Evolutionary conservation across 352 stramenopile genomes (phyloP).

Genomic region (Phytophthora uliginosa): DNA sequence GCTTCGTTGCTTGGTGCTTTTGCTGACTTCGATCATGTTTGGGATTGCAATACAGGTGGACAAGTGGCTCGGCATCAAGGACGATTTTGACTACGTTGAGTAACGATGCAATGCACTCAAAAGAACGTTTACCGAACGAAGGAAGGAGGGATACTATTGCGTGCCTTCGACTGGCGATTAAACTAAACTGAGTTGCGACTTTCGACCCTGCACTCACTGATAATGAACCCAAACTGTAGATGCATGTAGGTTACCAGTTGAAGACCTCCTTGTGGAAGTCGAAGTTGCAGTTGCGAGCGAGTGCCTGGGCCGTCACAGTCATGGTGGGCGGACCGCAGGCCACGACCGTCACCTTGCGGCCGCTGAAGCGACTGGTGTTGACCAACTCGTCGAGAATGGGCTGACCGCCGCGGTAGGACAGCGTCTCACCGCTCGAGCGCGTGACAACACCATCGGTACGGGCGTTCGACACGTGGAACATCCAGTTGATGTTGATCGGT

Average conservation of each 20-base stretch:
- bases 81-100: conserved; percentile 91
- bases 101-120: conserved; percentile 24
- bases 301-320: conserved; percentile 69
- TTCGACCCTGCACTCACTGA: conserved; percentile 9
- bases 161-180: conserved; percentile 23
- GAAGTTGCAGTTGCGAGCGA: conserved; percentile 74
- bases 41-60: conserved; percentile 57
- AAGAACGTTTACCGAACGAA: conserved; percentile 1
- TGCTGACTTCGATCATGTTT: conserved; percentile 2
- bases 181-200: conserved; percentile 24
- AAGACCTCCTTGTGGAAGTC: conserved; percentile 91
- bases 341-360: conserved; percentile 72
- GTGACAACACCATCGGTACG: conserved; percentile 52
- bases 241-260: conserved; percentile 60
- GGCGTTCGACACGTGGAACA: conserved; percentile 72
- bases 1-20: not conserved
- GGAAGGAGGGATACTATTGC: conserved; percentile 30
- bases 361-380: conserved; percentile 74
- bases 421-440: conserved; percentile 60
- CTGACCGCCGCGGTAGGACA: conserved; percentile 62
- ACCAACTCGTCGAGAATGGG: conserved; percentile 78
- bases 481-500: conserved; percentile 62
- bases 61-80: conserved; percentile 89
- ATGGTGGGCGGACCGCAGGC: conserved; percentile 82
- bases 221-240: conserved; percentile 22